Evolutionary conservation across 2,329 filamentous ascomycete genomes (phyloP), one percentile per base, ranked within the genome.

Genomic region (Trichoderma koningiopsis): DNA sequence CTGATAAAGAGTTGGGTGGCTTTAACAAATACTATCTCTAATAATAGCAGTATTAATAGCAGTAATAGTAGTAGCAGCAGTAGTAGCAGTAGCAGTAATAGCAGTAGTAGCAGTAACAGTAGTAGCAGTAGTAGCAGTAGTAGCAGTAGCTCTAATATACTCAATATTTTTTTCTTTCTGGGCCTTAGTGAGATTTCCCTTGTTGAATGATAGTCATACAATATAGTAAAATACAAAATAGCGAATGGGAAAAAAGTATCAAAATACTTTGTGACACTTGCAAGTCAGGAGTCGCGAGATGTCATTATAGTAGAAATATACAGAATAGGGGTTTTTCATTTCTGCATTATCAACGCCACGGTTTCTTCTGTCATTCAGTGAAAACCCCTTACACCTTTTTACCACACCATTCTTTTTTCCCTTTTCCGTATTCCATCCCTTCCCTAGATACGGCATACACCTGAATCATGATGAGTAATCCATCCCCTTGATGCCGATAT

Each of bases 271-370:
- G n/a, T 60, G 61, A 65, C 68, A 69, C 43, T 62, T 56, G 60
- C 53, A 69, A 43, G 60, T 64, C 56, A 58, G 33, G 49, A 37
- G 40, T 52, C 49, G 37, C 52, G 68, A 68, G 53, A 68, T 68
- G 68, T 52, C 68, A 70, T 70, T 70, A 68, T 47, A 57, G 56
- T 70, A 57, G 49, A 68, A 67, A 68, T 68, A 40, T 70, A 70
- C 68, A 70, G 57, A 70, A 29, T 37, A 31, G 56, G 57, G 63
- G 6, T 43, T 47, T 59, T 70, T 68, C 68, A 68, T 68, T 68
- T 57, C 68, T 68, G 58, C 52, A 47, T 60, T 60, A 52, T 29
- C 61, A 69, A 52, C 24, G 31, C n/a, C 31, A 55, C 57, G 31
- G n/a, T 53, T 29, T 60, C n/a, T 10, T 62, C 29, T 62, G 40